Conservation (phyloP, 306 rosid genomes). For the Cucurbita ficifolia region DNA sequence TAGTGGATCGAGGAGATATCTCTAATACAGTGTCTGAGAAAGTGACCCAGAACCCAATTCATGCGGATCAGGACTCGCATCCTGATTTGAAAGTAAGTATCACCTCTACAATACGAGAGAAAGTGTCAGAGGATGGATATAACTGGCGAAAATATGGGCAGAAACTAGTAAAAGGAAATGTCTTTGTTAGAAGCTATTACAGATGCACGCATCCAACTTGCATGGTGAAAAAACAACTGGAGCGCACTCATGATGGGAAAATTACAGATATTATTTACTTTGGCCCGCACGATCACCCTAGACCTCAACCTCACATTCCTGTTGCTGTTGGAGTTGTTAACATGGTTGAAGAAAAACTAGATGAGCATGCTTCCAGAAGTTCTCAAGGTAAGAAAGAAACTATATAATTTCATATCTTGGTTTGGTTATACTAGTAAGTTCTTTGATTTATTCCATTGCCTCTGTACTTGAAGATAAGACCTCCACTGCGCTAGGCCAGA, state of each 20-base stretch:
- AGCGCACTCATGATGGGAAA: slow-evolving; percentile 41
- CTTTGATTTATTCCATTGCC: slow-evolving; percentile 21
- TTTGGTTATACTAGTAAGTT: slow-evolving; percentile 14
- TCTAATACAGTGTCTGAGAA: slow-evolving; percentile 23
- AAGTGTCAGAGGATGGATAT: slow-evolving; percentile 67
- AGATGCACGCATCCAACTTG: slow-evolving; percentile 71
- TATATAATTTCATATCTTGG: slow-evolving; percentile 5
- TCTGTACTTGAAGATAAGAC: slow-evolving; percentile 30
- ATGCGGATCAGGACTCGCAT: slow-evolving; percentile 10
- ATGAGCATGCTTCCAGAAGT: slow-evolving; percentile 19
- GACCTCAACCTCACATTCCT: slow-evolving; percentile 31
- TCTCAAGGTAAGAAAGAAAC: slow-evolving; percentile 36
- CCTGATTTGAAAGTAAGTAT: slow-evolving; percentile 28
- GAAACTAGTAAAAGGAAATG: slow-evolving; percentile 66
- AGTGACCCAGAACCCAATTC: slow-evolving; percentile 24
- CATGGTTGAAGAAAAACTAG: slow-evolving; percentile 24
- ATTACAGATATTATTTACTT: slow-evolving; percentile 48
- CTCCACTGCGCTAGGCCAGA: slow-evolving; percentile 23
- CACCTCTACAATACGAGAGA: slow-evolving; percentile 43
- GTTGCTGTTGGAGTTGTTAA: slow-evolving; percentile 34
- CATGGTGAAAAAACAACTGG: slow-evolving; percentile 66
- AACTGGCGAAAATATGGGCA: slow-evolving; percentile 96
- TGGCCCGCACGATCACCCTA: slow-evolving; percentile 73
- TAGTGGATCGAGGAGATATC: slow-evolving; percentile 27
- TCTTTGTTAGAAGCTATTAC: slow-evolving; percentile 69